Percentiles rank a stretch among this genome's conserved stretches.
Conservation (phyloP, 2,329 filamentous ascomycete species). For the Aureobasidium sp. region DNA sequence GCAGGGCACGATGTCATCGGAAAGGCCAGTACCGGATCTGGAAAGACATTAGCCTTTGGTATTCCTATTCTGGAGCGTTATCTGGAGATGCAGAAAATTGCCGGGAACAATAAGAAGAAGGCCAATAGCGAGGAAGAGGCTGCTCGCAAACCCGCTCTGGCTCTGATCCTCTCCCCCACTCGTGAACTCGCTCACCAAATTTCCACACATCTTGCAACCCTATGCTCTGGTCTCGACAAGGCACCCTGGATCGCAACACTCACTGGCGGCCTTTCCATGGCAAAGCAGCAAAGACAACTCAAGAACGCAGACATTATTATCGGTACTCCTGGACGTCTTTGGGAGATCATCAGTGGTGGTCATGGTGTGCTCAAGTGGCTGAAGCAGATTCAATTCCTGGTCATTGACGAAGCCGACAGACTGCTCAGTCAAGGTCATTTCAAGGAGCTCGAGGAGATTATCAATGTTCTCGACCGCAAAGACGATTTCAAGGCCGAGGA, state of each 20-base stretch:
- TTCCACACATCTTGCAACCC: slow-evolving; percentile 66
- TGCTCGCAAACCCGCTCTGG: slow-evolving; percentile 46
- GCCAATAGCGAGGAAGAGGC: slow-evolving; percentile 17
- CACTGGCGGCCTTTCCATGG: slow-evolving; percentile 85
- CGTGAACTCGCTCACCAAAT: slow-evolving; percentile 91
- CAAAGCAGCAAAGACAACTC: slow-evolving; percentile 85
- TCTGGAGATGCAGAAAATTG: slow-evolving; percentile 43
- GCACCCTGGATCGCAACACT: slow-evolving; percentile 65
- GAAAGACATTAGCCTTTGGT: slow-evolving; percentile 90
- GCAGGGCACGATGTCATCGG: slow-evolving; percentile 86
- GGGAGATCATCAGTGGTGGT: slow-evolving; percentile 82
- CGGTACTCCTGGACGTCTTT: slow-evolving; percentile 82
- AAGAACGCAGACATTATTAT: slow-evolving; percentile 78
- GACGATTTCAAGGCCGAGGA: slow-evolving; percentile 40
- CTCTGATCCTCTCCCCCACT: slow-evolving; percentile 82
- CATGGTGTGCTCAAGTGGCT: slow-evolving; percentile 61
- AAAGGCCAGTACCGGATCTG: slow-evolving; percentile 92
- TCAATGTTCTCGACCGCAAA: slow-evolving; percentile 64
- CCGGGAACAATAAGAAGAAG: slow-evolving; percentile 20
- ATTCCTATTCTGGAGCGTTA: slow-evolving; percentile 87
- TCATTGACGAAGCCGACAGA: slow-evolving; percentile 90
- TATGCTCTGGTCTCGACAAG: slow-evolving; percentile 58
- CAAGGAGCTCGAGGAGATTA: slow-evolving; percentile 84
- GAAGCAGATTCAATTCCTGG: slow-evolving; percentile 68
- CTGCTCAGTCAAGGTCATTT: slow-evolving; percentile 89